Base-by-base conservation (phyloP, 805 yeast species). In the Teunomyces stri region DNA sequence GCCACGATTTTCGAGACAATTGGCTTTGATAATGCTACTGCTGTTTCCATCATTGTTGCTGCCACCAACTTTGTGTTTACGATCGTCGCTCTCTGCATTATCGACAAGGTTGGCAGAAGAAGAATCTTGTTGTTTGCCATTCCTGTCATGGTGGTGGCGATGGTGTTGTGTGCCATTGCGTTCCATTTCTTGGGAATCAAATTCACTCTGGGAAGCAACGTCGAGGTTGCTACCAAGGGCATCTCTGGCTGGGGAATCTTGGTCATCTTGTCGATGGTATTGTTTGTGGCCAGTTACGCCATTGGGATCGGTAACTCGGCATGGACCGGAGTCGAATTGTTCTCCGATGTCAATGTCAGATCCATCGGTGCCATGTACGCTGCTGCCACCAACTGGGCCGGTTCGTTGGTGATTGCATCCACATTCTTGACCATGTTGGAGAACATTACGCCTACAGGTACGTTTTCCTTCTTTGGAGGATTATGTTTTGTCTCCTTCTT, bases 241-340 rank as follows among this genome's bases (percentile, higher is more conserved):
- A 82, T 85, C 45, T 70, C 82, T 22, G 83, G 89, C 2, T 91
- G 97, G 97, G 96, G 97, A 16, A 80, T 87, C 51, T 83, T 91
- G 12, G 82, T 92, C 46, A 85, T 94, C 52, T 76, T 90, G 33
- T 84, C 89, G 45, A 90, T 91, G 88, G 89, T 92, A 53, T 65
- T 82, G 35, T 94, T 75, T 62, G 97, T 91, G 40, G 97, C 96
- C 2, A 82, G 85, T 45, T 92, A 91, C 64, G 96, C 97, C 42
- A 74, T 89, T 55, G 98, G 98, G 56, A 88, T 91, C 56, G 99
- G 99, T 70, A 91, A 92, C 66, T 94, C 89, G 46, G 97, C 98
- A 47, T 92, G 99, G 99, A 96, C 92, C 64, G 97, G 94, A 63
- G 86, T 92, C 48, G 99, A 92, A 69, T 73, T 92, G 61, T 90